Evolutionary conservation across 2,329 filamentous ascomycete genomes (phyloP).

Genomic region (Biscogniauxia sp.): DNA sequence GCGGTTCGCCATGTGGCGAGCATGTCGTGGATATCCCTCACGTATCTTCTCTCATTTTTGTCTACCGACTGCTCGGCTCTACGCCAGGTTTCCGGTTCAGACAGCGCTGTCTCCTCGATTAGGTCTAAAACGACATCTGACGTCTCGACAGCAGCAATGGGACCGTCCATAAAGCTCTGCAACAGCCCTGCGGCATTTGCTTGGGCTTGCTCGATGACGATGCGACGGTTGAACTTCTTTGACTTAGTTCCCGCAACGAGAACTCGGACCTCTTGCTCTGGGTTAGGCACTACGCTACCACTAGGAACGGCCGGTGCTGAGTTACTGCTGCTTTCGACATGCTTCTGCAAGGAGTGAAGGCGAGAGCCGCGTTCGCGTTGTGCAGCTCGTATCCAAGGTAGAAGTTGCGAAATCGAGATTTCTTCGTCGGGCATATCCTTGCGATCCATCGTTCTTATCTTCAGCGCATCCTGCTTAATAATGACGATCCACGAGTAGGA

Average conservation of each 20-base stretch:
- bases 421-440: conserved; percentile 77
- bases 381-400: conserved; percentile 78
- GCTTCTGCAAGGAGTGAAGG: conserved; percentile 29
- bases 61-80: conserved; percentile 75
- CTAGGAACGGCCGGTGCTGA: conserved; percentile 13
- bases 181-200: conserved; percentile 59
- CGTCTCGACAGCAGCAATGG: conserved; percentile 84
- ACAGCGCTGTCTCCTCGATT: conserved; percentile 70
- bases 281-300: conserved; percentile 32
- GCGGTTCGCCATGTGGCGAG: conserved; percentile 61
- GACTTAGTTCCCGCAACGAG: conserved; percentile 77
- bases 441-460: conserved; percentile 73
- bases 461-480: conserved; percentile 76
- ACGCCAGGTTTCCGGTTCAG: conserved; percentile 81
- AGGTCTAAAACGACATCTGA: conserved; percentile 78
- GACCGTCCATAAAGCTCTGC: conserved; percentile 70
- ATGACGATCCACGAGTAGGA: conserved; percentile 84
- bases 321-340: conserved; percentile 9
- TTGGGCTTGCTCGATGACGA: conserved; percentile 79
- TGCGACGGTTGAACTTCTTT: conserved; percentile 87
- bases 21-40: conserved; percentile 78
- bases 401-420: conserved; percentile 67
- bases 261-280: conserved; percentile 77
- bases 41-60: conserved; percentile 75
- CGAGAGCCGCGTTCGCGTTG: conserved; percentile 72